Evolutionary conservation across 352 stramenopile genomes (phyloP), one percentile per base, ranked within the genome.

Genomic region (Globisporangium takayamanum): DNA sequence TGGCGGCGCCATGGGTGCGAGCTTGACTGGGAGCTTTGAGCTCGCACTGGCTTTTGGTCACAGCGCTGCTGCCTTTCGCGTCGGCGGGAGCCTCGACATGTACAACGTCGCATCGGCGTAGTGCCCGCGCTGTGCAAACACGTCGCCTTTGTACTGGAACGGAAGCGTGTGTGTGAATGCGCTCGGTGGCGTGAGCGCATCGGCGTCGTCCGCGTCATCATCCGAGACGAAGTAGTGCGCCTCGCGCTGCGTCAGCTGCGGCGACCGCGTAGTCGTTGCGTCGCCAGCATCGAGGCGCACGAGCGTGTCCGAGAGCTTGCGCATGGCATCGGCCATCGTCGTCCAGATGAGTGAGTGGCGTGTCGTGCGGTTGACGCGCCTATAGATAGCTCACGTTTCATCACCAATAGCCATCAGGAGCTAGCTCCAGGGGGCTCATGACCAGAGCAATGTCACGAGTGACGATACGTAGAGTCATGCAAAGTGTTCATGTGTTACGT

Each of bases 71-170:
- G 52, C 46, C 47, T 85, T 87, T 18, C 72, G 67, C 44, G 76
- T 81, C 3, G 73, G 70, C 8, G 79, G 74, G 11, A 92, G 50
- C 3, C 81, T 74, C 18, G 81, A 92, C 67, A 92, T 84, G 64
- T 92, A 92, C 20, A 92, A 54, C 28, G 69, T 72, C 0, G 75
- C 79, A 15, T 92, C 79, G 0, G 66, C 76, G 63, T 92, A 92
- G n/a, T 73, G 55, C 2, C 79, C 81, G 46, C 76, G 81, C 58
- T 92, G 81, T n/a, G 74, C 68, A 55, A 92, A 92, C 11, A 87
- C 63, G 49, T 92, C 81, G 42, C 81, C 81, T 55, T 69, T 70
- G 54, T 89, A 92, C 50, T 84, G 74, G 60, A 89, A 92, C 14
- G 66, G 64, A 11, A 87, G 53, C 47, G 77, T 78, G 60, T 72